A percentile compares a stretch with the other conserved stretches of the same genome.
Conservation (phyloP, 1,139 yeast species). For the Scheffersomyces cryptocercus region DNA sequence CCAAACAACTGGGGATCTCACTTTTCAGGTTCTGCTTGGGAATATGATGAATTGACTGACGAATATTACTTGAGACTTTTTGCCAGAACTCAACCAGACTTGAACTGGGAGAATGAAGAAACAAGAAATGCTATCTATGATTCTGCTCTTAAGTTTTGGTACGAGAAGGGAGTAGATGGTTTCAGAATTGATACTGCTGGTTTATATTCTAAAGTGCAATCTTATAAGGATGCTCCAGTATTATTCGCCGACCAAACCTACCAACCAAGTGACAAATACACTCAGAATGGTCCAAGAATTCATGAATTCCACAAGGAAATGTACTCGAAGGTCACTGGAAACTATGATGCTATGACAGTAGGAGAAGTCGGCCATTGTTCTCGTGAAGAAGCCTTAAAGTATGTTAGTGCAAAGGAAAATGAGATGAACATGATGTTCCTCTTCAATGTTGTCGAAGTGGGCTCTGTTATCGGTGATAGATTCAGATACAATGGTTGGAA, state of each 20-base stretch:
- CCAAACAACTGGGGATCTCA: constrained; percentile 59
- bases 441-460: constrained; percentile 49
- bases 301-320: constrained; percentile 60
- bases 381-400: constrained; percentile 44
- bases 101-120: constrained; percentile 60
- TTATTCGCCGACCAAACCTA: constrained; percentile 38
- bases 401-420: constrained; percentile 48
- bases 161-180: constrained; percentile 57
- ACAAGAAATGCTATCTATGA: constrained; percentile 53
- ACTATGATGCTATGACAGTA: constrained; percentile 57
- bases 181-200: constrained; percentile 60
- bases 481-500: constrained; percentile 34
- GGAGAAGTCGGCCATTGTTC: constrained; percentile 53
- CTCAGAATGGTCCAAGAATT: constrained; percentile 52
- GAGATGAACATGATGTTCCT: constrained; percentile 57
- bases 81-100: constrained; percentile 56
- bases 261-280: constrained; percentile 37
- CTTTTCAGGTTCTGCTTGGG: constrained; percentile 60
- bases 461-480: constrained; percentile 34
- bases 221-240: constrained; percentile 52
- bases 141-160: constrained; percentile 54
- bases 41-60: constrained; percentile 50
- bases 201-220: constrained; percentile 50
- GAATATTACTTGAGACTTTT: constrained; percentile 57
- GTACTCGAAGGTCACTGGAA: constrained; percentile 42